phyloP scores from a whole-genome alignment of 495 filamentous ascomycete genomes.

The Penicillium robsamsonii region DNA sequence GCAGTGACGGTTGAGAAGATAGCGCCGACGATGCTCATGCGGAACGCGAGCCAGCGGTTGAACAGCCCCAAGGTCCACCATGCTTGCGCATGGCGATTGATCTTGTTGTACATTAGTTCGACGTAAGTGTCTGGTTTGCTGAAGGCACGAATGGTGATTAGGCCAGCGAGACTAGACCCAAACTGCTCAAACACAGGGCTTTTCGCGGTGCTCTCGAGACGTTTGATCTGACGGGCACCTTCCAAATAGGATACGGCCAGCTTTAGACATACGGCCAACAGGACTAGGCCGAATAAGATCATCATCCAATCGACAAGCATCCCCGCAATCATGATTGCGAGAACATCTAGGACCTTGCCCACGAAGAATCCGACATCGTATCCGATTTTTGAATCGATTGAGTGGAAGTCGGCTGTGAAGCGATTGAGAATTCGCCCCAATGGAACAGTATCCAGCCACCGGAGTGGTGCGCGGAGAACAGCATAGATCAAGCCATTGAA shows the following conservation, averaged over 20 bases:
- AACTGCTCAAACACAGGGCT: slow-evolving; percentile 79
- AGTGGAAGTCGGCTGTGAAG: slow-evolving; percentile 74
- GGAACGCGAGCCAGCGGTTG: slow-evolving; percentile 71
- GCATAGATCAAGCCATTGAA: slow-evolving; percentile 63
- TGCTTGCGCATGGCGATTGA: slow-evolving; percentile 62
- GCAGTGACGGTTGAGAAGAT: slow-evolving; percentile 67
- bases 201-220: slow-evolving; percentile 70
- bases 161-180: slow-evolving; percentile 64
- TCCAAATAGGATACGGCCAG: slow-evolving; percentile 60
- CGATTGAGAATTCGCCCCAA: slow-evolving; percentile 76
- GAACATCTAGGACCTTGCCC: slow-evolving; percentile 39
- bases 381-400: slow-evolving; percentile 63
- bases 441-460: slow-evolving; percentile 81
- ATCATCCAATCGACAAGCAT: slow-evolving; percentile 34
- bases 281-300: slow-evolving; percentile 24
- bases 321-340: slow-evolving; percentile 35
- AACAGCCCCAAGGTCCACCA: slow-evolving; percentile 70
- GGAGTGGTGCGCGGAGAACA: slow-evolving; percentile 66
- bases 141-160: slow-evolving; percentile 75
- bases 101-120: slow-evolving; percentile 59
- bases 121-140: slow-evolving; percentile 62
- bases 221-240: slow-evolving; percentile 72
- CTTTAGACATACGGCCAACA: slow-evolving; percentile 48
- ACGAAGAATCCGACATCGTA: slow-evolving; percentile 57
- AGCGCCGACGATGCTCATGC: slow-evolving; percentile 68